Evolutionary conservation across 495 filamentous ascomycete species (phyloP).

Genomic region (Lentithecium fluviatile): DNA sequence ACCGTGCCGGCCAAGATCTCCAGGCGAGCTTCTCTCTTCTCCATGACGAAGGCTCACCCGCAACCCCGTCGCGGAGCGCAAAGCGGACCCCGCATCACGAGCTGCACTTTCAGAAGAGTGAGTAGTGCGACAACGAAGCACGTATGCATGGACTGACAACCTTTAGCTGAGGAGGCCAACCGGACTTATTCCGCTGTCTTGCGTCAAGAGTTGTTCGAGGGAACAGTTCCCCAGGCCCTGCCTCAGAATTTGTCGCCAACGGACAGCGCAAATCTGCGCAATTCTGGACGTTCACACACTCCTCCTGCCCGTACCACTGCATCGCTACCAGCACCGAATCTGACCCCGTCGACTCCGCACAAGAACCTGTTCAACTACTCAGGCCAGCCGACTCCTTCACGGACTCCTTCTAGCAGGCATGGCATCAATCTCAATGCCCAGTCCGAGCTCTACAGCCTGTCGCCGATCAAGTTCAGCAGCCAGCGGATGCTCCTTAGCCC

Average conservation of each 20-base stretch:
- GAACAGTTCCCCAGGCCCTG: conserved; percentile 78
- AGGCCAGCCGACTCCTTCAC: conserved; percentile 76
- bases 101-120: conserved; percentile 91
- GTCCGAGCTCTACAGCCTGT: conserved; percentile 90
- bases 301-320: conserved; percentile 63
- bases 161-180: conserved; percentile 87
- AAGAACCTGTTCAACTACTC: conserved; percentile 88
- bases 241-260: conserved; percentile 61
- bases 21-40: conserved; percentile 87
- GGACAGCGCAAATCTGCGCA: conserved; percentile 59
- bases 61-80: conserved; percentile 80
- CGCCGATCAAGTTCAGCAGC: conserved; percentile 83
- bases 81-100: conserved; percentile 86
- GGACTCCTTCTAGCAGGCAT: conserved; percentile 84
- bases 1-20: conserved; percentile 87
- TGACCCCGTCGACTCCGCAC: conserved; percentile 91
- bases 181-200: conserved; percentile 85
- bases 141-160: conserved; percentile 44
- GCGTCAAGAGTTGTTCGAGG: conserved; percentile 86
- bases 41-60: conserved; percentile 86
- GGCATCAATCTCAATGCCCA: conserved; percentile 80
- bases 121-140: conserved; percentile 37
- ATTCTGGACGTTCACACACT: conserved; percentile 74
- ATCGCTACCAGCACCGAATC: conserved; percentile 57
- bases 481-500: conserved; percentile 90